These are phyloP conservation scores for Fomitopsis schrenkii DNA, from an alignment of 1,284 basidiomycete species.

Conservation along the genomic window DNA sequence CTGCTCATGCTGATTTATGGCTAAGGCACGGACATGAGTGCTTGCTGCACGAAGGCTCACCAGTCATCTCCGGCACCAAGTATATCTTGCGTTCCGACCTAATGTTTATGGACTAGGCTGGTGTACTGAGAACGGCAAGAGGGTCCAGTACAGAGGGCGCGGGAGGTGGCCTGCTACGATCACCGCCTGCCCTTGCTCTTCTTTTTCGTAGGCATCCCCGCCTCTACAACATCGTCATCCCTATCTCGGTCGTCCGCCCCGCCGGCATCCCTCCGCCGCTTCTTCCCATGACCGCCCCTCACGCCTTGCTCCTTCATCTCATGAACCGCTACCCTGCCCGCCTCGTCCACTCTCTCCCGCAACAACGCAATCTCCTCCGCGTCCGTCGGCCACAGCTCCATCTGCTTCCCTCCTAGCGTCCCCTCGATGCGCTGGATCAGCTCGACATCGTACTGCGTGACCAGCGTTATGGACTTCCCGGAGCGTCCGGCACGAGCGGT, in stretches of 20 bases:
- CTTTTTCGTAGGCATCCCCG: constrained; percentile 63
- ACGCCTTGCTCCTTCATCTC: constrained; percentile 71
- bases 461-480: constrained; percentile 94
- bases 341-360: constrained; percentile 89
- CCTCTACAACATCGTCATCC: constrained; percentile 85
- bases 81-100: constrained; percentile 77
- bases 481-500: constrained; percentile 95
- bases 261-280: constrained; percentile 46
- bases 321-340: constrained; percentile 75
- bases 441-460: constrained; percentile 99
- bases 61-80: constrained; percentile 65
- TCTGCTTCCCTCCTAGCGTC: constrained; percentile 83
- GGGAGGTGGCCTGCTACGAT: not conserved
- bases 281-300: constrained; percentile 50
- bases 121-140: not conserved
- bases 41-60: constrained; percentile 73
- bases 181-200: constrained; percentile 27
- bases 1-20: not conserved
- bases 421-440: constrained; percentile 92
- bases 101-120: constrained; percentile 51
- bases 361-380: constrained; percentile 88
- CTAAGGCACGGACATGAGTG: constrained; percentile 72
- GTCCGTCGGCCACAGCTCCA: constrained; percentile 89
- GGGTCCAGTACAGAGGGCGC: not conserved
- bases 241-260: constrained; percentile 73